Evolutionary conservation across 495 filamentous ascomycete genomes (phyloP), one percentile per base, ranked within the genome.

Genomic region (Aspergillus hancockii): DNA sequence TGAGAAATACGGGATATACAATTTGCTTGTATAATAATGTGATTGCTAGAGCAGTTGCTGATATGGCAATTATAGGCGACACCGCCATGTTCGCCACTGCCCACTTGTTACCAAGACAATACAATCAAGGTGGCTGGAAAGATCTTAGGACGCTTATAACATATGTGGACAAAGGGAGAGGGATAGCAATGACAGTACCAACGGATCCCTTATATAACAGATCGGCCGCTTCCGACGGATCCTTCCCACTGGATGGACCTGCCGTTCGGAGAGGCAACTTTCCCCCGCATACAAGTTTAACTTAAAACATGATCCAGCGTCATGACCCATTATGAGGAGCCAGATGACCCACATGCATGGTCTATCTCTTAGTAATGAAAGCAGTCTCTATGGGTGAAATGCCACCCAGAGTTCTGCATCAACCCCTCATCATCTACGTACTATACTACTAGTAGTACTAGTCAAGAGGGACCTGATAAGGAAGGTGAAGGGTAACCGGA

Each of bases 1-100:
- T 91, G 49, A 92, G 21, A 57, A 89, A 77, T 19, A 70, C 69
- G 4, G 89, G 88, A 55, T 86, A 81, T 57, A 91, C 61, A 28
- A 92, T 57, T 54, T 64, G 80, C 61, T 78, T 81, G 69, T 89
- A 91, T 22, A 82, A n/a, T 59, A 57, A 22, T 51, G 71, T 47
- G 5, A 73, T 10, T 21, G 53, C 66, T 8, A 60, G 49, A 6
- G 63, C 4, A 52, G 67, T 49, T 12, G 56, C 51, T 23, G 58
- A 58, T 19, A 61, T 43, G 5, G 62, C 36, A 0, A 62, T 61
- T 8, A 69, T 31, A 22, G 67, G 19, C 10, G 72, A 68, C 10
- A 72, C 12, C 0, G 64, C 65, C 75, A 80, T 80, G 21, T 23
- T 59, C 30, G 49, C 47, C 25, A 16, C 14, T 25, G 12, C 18